Evolutionary conservation across 176 grass and related monocot species (phyloP), one percentile per base, ranked within the genome.

Genomic region (Cymbopogon citratus): DNA sequence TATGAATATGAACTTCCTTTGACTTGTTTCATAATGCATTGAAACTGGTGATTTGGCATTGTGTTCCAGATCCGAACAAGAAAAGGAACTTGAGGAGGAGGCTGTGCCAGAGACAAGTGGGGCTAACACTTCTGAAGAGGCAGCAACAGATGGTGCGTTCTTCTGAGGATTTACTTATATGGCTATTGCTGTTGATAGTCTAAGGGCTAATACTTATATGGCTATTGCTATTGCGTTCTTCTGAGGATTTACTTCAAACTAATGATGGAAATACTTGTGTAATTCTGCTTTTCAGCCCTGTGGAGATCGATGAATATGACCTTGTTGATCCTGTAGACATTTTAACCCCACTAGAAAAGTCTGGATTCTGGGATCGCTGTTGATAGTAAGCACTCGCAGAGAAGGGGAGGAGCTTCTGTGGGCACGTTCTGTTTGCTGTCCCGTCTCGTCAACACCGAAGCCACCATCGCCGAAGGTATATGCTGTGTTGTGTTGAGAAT

Each of bases 241-340:
- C n/a, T n/a, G n/a, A n/a, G n/a, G n/a, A n/a, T n/a, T n/a, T n/a
- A n/a, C n/a, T 81, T 66, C 31, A 52, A 11, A 38, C 79, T 76
- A 41, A 41, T 16, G 13, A 57, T 81, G 4, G 31, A n/a, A 76
- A 39, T 85, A 48, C 71, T 77, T 66, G 67, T 38, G 71, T 6
- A 74, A 40, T 76, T 91, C 3, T 91, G 60, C 44, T 59, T 91
- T 80, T 52, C 89, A 99, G 97, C 74, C 18, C 91, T 11, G 62
- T 84, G 52, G 97, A 96, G 71, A 95, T 99, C 18, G 97, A 99
- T 85, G 97, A 99, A 89, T 99, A 99, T 59, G 97, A 99, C 48
- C 91, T 99, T 46, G 97, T 99, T 78, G 97, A 99, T 83, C 97
- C 97, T 88, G 93, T 99, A 21, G 97, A 99, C 86, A 93, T 99